Percentiles rank a stretch among this genome's conserved stretches.
Evolutionary conservation across 148 eudicot genomes (phyloP).

Genomic region (Camellia lanceoleosa): DNA sequence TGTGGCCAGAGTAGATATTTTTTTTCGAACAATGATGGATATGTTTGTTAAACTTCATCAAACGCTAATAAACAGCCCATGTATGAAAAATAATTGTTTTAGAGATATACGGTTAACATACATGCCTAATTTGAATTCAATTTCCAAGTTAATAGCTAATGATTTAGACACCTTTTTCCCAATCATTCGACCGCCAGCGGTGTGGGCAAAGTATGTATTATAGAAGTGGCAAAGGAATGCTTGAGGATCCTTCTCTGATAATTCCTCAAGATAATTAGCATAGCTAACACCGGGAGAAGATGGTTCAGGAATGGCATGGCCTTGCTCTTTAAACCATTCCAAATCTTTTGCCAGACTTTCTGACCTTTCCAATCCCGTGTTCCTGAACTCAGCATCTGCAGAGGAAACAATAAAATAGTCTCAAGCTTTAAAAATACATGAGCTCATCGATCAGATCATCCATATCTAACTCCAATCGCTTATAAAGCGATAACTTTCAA

Average conservation of each 20-base stretch:
- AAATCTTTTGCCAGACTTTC: slow-evolving; percentile 62
- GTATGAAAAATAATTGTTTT: neutral
- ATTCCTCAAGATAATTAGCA: slow-evolving; percentile 57
- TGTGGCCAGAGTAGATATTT: no score
- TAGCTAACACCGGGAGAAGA: slow-evolving; percentile 76
- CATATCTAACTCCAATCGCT: neutral
- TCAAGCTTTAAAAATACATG: neutral
- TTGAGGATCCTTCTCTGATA: slow-evolving; percentile 80
- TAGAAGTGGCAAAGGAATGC: slow-evolving; percentile 95
- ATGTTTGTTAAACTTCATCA: neutral
- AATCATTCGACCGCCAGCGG: slow-evolving; percentile 96
- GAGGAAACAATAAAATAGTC: neutral
- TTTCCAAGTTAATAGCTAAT: neutral
- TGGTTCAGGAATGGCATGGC: slow-evolving; percentile 82
- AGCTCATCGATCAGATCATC: neutral
- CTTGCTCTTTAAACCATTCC: slow-evolving; percentile 94
- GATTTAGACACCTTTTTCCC: slow-evolving; percentile 66
- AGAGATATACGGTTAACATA: neutral
- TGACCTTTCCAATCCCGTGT: slow-evolving; percentile 89
- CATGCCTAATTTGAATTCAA: neutral
- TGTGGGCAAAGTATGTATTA: slow-evolving; percentile 81
- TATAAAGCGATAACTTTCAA: neutral
- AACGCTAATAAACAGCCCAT: slow-evolving; percentile 2
- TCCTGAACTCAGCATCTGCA: slow-evolving; percentile 85
- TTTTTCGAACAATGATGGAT: no score